These are phyloP conservation scores for Dactylonectria estremocensis DNA, from an alignment of 2,329 filamentous ascomycete genomes.

Conservation along the genomic window DNA sequence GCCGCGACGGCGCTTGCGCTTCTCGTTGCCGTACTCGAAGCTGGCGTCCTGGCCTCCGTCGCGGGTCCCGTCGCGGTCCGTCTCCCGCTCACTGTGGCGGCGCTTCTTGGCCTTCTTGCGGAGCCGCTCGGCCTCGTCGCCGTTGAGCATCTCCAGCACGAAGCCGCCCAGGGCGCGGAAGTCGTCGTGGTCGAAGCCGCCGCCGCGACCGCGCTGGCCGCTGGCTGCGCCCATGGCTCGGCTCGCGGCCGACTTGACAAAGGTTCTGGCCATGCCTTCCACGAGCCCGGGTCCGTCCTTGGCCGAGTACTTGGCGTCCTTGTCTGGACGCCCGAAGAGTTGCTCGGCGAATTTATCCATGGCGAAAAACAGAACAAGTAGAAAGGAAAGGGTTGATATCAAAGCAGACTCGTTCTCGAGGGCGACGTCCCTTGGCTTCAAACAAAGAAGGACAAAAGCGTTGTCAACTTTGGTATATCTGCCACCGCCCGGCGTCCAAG, in stretches of 20 bases:
- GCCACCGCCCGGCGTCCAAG: background rate
- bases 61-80: slow-evolving; percentile 22
- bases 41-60: slow-evolving; percentile 19
- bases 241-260: slow-evolving; percentile 45
- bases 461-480: background rate
- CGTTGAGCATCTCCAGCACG: slow-evolving; percentile 42
- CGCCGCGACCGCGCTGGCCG: slow-evolving; percentile 16
- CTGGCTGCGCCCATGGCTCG: slow-evolving; percentile 38
- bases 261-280: slow-evolving; percentile 43
- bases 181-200: slow-evolving; percentile 39
- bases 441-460: slow-evolving; percentile 2
- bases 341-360: slow-evolving; percentile 47
- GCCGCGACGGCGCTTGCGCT: slow-evolving; percentile 33
- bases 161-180: slow-evolving; percentile 43
- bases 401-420: background rate
- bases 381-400: background rate
- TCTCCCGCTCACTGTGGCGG: slow-evolving; percentile 35
- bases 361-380: background rate
- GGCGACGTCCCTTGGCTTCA: background rate
- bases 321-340: slow-evolving; percentile 39
- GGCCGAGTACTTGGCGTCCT: slow-evolving; percentile 24
- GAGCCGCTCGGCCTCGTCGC: slow-evolving; percentile 28
- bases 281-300: slow-evolving; percentile 41
- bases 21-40: slow-evolving; percentile 37
- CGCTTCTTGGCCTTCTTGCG: slow-evolving; percentile 35